Conservation (phyloP, 2,329 filamentous ascomycete species). For the Chaetomium globosum region DNA sequence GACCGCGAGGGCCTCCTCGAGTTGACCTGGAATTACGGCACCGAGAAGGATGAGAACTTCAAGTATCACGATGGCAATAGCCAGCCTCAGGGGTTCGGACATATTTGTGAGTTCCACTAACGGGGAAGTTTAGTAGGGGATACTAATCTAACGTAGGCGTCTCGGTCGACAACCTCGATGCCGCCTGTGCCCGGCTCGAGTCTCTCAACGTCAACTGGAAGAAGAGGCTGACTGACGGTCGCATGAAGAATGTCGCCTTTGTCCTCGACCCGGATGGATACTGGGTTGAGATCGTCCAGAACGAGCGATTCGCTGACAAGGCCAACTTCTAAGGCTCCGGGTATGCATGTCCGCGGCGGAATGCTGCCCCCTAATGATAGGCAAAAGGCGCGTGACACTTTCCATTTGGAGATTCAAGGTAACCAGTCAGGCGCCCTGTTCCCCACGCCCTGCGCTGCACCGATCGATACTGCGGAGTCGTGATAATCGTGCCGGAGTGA, state of each 20-base stretch:
- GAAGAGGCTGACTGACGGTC: conserved; percentile 89
- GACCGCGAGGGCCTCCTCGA: conserved; percentile 83
- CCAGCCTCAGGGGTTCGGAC: conserved; percentile 89
- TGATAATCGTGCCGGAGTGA: conserved; percentile 1
- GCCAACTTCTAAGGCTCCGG: conserved; percentile 51
- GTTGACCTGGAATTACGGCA: conserved; percentile 81
- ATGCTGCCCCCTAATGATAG: neutral
- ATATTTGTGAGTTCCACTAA: conserved; percentile 69
- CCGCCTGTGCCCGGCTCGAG: conserved; percentile 85
- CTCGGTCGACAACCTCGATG: conserved; percentile 83
- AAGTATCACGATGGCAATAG: conserved; percentile 91
- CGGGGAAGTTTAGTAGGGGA: neutral
- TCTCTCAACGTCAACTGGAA: conserved; percentile 83
- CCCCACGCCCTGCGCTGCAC: conserved; percentile 22
- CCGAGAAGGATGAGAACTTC: conserved; percentile 82
- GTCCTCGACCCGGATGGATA: conserved; percentile 85
- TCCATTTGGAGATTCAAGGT: conserved; percentile 9
- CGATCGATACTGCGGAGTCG: neutral
- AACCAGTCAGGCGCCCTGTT: conserved; percentile 22
- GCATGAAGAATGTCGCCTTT: conserved; percentile 94
- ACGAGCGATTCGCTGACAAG: conserved; percentile 65
- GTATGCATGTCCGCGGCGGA: conserved; percentile 15
- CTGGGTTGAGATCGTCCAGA: conserved; percentile 81
- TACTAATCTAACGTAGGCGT: conserved; percentile 56
- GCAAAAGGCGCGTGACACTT: conserved; percentile 8